phyloP scores from a whole-genome alignment of 2,329 filamentous ascomycete species.

The Fusarium dlaminii region DNA sequence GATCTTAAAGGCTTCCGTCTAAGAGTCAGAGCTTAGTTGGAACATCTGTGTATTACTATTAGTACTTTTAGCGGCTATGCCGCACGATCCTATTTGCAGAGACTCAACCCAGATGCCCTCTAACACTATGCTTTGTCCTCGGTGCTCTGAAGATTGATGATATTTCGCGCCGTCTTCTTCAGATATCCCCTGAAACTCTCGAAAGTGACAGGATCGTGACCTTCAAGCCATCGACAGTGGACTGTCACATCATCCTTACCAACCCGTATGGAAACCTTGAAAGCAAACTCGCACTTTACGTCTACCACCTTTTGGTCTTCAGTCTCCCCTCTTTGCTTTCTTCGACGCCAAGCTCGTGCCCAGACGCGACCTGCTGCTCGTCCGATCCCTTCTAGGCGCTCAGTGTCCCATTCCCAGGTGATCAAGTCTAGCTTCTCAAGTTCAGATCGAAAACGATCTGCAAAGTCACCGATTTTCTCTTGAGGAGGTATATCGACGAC shows the following conservation, averaged over 20 bases:
- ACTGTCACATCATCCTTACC: slow-evolving; percentile 56
- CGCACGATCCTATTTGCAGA: not conserved
- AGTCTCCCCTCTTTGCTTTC: slow-evolving; percentile 56
- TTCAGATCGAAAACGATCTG: slow-evolving; percentile 52
- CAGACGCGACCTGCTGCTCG: slow-evolving; percentile 78
- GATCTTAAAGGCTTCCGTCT: slow-evolving; percentile 46
- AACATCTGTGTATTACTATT: not conserved
- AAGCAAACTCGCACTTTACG: slow-evolving; percentile 61
- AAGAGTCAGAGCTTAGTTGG: slow-evolving; percentile 23
- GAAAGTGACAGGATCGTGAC: slow-evolving; percentile 76
- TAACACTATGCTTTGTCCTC: not conserved
- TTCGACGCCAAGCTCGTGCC: slow-evolving; percentile 77
- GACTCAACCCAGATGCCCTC: not conserved
- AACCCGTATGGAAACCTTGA: slow-evolving; percentile 62
- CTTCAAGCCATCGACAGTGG: slow-evolving; percentile 72
- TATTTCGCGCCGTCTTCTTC: slow-evolving; percentile 53
- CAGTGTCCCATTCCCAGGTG: slow-evolving; percentile 70
- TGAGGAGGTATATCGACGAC: slow-evolving; percentile 57
- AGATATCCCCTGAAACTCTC: slow-evolving; percentile 89
- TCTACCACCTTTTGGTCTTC: slow-evolving; percentile 26
- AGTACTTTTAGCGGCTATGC: not conserved
- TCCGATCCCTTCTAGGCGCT: slow-evolving; percentile 65
- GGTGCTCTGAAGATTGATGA: not conserved
- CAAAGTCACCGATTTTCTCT: slow-evolving; percentile 53
- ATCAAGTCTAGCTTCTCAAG: slow-evolving; percentile 66